phyloP scores from a whole-genome alignment of 2,329 filamentous ascomycete genomes.

The Fusarium newnesense region DNA sequence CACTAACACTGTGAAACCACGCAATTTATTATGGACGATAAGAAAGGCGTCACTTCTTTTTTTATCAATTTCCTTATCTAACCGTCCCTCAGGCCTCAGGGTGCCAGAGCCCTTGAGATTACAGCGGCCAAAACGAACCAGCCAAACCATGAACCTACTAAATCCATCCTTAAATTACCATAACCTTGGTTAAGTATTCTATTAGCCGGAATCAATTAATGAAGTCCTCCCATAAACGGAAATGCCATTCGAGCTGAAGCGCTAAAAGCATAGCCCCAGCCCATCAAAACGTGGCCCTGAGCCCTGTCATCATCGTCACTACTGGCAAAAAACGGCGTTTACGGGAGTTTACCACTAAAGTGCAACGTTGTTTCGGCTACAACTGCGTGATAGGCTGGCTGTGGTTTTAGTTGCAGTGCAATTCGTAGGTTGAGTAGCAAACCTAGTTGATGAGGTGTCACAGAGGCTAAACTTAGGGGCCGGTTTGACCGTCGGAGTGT shows the following conservation, averaged over 20 bases:
- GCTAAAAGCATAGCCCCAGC: neutral
- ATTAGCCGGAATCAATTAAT: neutral
- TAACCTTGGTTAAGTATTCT: neutral
- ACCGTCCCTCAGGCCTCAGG: neutral
- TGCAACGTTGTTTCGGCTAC: conserved; percentile 17
- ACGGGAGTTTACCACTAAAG: neutral
- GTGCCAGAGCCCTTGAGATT: neutral
- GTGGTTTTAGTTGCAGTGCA: neutral
- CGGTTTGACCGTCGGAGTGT: conserved; percentile 24
- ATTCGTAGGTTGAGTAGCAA: neutral
- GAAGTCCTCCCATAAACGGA: neutral
- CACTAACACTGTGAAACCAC: neutral
- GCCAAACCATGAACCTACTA: too few relatives aligned
- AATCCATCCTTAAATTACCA: too few relatives aligned
- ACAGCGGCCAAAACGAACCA: neutral
- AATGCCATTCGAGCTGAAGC: conserved; percentile 6
- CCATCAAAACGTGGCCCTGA: conserved; percentile 1
- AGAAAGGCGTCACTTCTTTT: neutral
- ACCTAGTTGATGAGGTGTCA: conserved; percentile 3
- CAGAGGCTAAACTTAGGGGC: conserved; percentile 19
- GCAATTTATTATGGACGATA: neutral
- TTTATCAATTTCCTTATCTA: neutral
- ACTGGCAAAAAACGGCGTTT: neutral
- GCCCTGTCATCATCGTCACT: neutral
- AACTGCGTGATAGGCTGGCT: neutral